Base-by-base conservation (phyloP, 2,329 filamentous ascomycete species). In the Arthrobotrys megalospora region DNA sequence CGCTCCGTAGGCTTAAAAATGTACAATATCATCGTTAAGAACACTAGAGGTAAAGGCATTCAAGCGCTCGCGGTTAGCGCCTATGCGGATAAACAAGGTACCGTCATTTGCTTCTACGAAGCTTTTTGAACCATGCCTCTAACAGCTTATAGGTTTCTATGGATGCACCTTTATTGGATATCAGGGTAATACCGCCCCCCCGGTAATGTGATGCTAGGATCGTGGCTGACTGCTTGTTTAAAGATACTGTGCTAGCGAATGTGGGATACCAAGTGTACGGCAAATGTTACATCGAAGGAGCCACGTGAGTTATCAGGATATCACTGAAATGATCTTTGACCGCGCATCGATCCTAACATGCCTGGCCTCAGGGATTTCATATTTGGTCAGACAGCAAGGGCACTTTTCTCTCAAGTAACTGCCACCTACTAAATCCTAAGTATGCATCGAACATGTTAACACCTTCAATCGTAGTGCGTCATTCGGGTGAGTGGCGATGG, bases 1-100 rank as follows among this genome's bases (percentile, higher is more conserved):
- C 83, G 83, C 80, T 86, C 87, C 0, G 81, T 83, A 6, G 86
- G 88, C 80, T 86, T 91, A 73, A 88, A 87, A 80, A 83, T 91
- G 28, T 91, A 91, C 84, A 91, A 91, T 80, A 85, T 91, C 82
- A 89, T 90, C 82, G 83, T 89, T 2, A 86, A 85, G 63, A 89
- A 89, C 72, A 84, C 85, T 1, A 78, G 81, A 66, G 80, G 87
- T 6, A 65, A 84, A 48, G 86, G 87, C 21, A 85, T 84, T 1
- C 87, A 89, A 80, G 88, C 86, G 12, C 84, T 89, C 53, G 88
- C 88, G 1, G 69, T 90, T 21, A 86, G 86, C 43, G 88, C 88
- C 4, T 85, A 86, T 32, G 86, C 84, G 28, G 85, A 83, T 72
- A 84, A 86, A 64, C 87, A 89, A 83, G 88, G 68, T 72, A 65